These are phyloP conservation scores for Populus trichocarpa DNA, from an alignment of 441 rosid genomes.

Conservation along the genomic window DNA sequence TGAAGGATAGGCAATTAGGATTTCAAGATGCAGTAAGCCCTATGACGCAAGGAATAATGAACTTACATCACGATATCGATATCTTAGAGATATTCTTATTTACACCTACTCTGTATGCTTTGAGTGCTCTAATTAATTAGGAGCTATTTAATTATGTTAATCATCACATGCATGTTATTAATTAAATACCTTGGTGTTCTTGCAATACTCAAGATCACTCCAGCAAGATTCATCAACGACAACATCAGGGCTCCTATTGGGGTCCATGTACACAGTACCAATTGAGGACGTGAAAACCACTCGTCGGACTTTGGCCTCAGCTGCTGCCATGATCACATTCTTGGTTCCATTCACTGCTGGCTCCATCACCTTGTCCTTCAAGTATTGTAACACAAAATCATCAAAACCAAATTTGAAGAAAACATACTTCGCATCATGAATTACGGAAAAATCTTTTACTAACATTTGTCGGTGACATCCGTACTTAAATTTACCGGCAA, in stretches of 20 bases:
- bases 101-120: too few relatives aligned
- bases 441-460: too few relatives aligned
- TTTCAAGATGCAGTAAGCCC: too few relatives aligned
- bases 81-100: background rate
- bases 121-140: too few relatives aligned
- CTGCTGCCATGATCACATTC: slow-evolving; percentile 68
- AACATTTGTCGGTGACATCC: too few relatives aligned
- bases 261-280: slow-evolving; percentile 89
- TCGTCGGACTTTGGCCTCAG: slow-evolving; percentile 69
- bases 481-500: too few relatives aligned
- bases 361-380: slow-evolving; percentile 89
- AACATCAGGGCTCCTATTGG: slow-evolving; percentile 61
- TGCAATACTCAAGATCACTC: slow-evolving; percentile 93
- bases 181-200: slow-evolving; percentile 60
- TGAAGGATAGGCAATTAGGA: too few relatives aligned
- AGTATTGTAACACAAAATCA: background rate
- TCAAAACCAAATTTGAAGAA: background rate
- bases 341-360: slow-evolving; percentile 95
- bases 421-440: too few relatives aligned
- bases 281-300: slow-evolving; percentile 89
- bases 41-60: background rate
- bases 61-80: too few relatives aligned
- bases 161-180: too few relatives aligned
- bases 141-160: too few relatives aligned
- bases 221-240: slow-evolving; percentile 86